Percentiles rank a stretch among this genome's conserved stretches.
Evolutionary conservation across 768 basidiomycete species (phyloP).

Genomic region (Nevesoporus exiguus): DNA sequence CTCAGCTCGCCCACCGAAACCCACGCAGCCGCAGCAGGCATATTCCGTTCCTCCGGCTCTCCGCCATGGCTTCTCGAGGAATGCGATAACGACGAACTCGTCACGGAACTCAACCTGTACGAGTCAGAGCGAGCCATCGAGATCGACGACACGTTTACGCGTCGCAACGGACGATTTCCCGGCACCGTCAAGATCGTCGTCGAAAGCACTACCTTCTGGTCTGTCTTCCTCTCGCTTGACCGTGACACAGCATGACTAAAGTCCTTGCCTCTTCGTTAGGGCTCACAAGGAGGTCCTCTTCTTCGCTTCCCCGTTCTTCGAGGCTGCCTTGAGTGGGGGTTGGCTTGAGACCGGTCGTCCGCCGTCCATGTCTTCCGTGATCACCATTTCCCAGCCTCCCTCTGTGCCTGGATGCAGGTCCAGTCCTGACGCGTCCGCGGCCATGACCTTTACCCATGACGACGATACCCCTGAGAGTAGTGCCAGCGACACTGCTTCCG

Average conservation of each 20-base stretch:
- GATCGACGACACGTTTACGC: slow-evolving; percentile 76
- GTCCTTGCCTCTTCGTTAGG: slow-evolving; percentile 39
- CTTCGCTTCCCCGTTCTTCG: slow-evolving; percentile 94
- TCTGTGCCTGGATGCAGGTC: slow-evolving; percentile 48
- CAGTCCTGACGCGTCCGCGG: slow-evolving; percentile 39
- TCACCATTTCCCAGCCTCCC: slow-evolving; percentile 79
- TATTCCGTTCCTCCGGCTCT: slow-evolving; percentile 77
- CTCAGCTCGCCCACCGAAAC: slow-evolving; percentile 86
- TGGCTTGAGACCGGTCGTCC: slow-evolving; percentile 90
- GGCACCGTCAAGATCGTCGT: slow-evolving; percentile 92
- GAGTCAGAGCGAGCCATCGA: slow-evolving; percentile 72
- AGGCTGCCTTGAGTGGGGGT: slow-evolving; percentile 83
- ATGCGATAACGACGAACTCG: slow-evolving; percentile 63
- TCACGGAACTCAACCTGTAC: slow-evolving; percentile 65
- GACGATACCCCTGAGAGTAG: slow-evolving; percentile 40
- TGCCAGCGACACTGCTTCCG: slow-evolving; percentile 31
- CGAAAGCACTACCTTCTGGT: slow-evolving; percentile 89
- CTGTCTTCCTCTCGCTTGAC: slow-evolving; percentile 27
- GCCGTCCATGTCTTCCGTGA: slow-evolving; percentile 74
- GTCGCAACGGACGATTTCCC: slow-evolving; percentile 55
- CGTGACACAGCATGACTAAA: background rate
- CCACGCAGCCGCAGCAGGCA: slow-evolving; percentile 81
- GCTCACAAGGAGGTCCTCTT: slow-evolving; percentile 88
- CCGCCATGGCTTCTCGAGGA: slow-evolving; percentile 81
- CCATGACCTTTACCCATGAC: slow-evolving; percentile 60